Evolutionary conservation across 805 yeast genomes (phyloP).

Genomic region (Cyberlindnera maclurae): DNA sequence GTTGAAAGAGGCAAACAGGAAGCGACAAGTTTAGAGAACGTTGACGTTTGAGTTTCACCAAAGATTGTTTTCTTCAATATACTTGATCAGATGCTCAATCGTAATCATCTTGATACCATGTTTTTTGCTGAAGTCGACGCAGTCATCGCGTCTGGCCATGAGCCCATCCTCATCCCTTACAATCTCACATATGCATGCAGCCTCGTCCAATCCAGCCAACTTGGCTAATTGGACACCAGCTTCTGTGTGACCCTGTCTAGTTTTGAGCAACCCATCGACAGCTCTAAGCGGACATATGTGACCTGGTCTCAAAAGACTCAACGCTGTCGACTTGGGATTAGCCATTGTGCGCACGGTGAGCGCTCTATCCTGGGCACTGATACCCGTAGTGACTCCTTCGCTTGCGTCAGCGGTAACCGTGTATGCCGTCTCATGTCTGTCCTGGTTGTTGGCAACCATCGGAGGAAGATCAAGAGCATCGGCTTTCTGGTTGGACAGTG

Average conservation of each 20-base stretch:
- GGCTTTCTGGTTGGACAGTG: slow-evolving; percentile 71
- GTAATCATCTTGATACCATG: slow-evolving; percentile 66
- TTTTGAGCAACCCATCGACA: slow-evolving; percentile 69
- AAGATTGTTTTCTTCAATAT: slow-evolving; percentile 28
- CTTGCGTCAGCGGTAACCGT: slow-evolving; percentile 84
- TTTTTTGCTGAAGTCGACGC: slow-evolving; percentile 58
- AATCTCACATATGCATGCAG: slow-evolving; percentile 88
- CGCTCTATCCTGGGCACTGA: slow-evolving; percentile 90
- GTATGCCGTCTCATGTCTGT: slow-evolving; percentile 95
- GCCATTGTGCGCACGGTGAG: slow-evolving; percentile 73
- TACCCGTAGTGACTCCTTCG: slow-evolving; percentile 94
- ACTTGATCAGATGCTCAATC: slow-evolving; percentile 63
- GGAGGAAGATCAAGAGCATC: slow-evolving; percentile 74
- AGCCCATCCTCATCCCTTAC: slow-evolving; percentile 90
- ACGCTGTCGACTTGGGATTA: slow-evolving; percentile 43
- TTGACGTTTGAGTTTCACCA: slow-evolving; percentile 14
- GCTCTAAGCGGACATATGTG: slow-evolving; percentile 93
- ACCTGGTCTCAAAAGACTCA: slow-evolving; percentile 84
- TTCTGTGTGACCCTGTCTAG: slow-evolving; percentile 94
- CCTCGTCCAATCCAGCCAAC: slow-evolving; percentile 74
- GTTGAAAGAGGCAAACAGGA: slow-evolving; percentile 56
- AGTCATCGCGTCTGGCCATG: slow-evolving; percentile 92
- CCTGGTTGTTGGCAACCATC: slow-evolving; percentile 50
- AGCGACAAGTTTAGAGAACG: slow-evolving; percentile 35
- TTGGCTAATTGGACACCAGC: slow-evolving; percentile 86